Evolutionary conservation across 2,329 filamentous ascomycete species (phyloP).

Genomic region (Ophiostoma pallidulum): DNA sequence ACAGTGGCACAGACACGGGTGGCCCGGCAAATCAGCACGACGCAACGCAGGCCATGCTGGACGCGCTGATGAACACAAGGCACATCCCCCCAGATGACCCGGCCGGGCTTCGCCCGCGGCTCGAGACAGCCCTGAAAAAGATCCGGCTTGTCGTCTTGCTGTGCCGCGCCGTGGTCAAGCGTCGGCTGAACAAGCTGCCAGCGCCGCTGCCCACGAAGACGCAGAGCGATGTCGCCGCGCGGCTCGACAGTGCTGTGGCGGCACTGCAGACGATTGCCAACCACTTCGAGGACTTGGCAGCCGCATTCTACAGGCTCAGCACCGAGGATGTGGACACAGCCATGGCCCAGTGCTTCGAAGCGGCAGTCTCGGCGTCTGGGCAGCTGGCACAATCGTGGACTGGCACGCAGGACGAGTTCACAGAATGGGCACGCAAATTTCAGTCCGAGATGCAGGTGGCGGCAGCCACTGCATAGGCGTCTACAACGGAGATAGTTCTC

Average conservation of each 20-base stretch:
- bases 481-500: too few species aligned
- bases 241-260: conserved; percentile 47
- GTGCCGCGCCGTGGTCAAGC: conserved; percentile 60
- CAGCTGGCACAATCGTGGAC: conserved; percentile 52
- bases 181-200: conserved; percentile 56
- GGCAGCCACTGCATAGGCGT: background rate
- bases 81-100: conserved; percentile 56
- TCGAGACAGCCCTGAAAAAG: conserved; percentile 55
- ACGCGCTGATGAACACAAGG: conserved; percentile 56
- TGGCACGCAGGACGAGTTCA: conserved; percentile 64
- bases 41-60: conserved; percentile 49
- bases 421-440: conserved; percentile 59
- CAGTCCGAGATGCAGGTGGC: conserved; percentile 22
- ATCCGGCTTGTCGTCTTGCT: conserved; percentile 59
- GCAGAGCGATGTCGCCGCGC: conserved; percentile 25
- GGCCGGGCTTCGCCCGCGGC: conserved; percentile 52
- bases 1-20: conserved; percentile 6
- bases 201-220: conserved; percentile 27
- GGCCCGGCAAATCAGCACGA: conserved; percentile 24
- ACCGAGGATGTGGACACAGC: conserved; percentile 45
- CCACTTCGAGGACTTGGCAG: conserved; percentile 60
- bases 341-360: conserved; percentile 50
- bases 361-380: conserved; percentile 47
- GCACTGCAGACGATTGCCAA: conserved; percentile 54
- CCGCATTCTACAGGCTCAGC: conserved; percentile 62